These are phyloP conservation scores for Quercus alba DNA, from an alignment of 306 rosid species.

Conservation along the genomic window DNA sequence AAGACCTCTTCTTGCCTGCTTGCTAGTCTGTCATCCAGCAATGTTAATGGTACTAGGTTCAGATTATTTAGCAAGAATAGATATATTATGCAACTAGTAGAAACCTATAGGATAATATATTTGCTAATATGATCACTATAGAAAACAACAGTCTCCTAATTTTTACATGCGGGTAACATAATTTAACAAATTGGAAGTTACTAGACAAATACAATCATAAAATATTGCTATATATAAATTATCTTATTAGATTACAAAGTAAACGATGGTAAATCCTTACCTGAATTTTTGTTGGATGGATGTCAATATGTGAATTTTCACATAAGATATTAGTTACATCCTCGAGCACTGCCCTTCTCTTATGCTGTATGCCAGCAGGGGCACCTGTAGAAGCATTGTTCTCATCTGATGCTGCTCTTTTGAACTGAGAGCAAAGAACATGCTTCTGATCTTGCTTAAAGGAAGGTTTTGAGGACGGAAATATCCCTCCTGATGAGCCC, in stretches of 20 bases:
- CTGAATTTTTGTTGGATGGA: conserved; percentile 38
- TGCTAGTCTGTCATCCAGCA: conserved; percentile 26
- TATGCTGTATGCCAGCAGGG: conserved; percentile 42
- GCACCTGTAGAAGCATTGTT: conserved; percentile 29
- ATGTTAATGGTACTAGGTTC: conserved; percentile 23
- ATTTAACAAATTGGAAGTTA: background rate
- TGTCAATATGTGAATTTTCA: conserved; percentile 10
- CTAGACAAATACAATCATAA: background rate
- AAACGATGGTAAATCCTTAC: conserved; percentile 21
- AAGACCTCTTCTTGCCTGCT: conserved; percentile 40
- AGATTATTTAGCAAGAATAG: background rate
- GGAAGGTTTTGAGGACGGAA: conserved; percentile 41
- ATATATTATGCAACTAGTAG: conserved; percentile 6
- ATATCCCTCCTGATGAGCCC: conserved; percentile 32
- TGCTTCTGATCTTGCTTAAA: conserved; percentile 40
- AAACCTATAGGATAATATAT: background rate
- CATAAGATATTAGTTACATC: conserved; percentile 54
- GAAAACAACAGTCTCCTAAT: background rate
- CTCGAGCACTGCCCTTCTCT: conserved; percentile 66
- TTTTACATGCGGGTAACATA: background rate
- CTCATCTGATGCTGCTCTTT: conserved; percentile 52
- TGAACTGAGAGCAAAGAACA: conserved; percentile 32
- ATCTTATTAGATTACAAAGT: background rate
- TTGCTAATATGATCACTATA: background rate
- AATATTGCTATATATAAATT: background rate